Evolutionary conservation across 2,329 filamentous ascomycete species (phyloP).

Genomic region (Lachnellula hyalina): DNA sequence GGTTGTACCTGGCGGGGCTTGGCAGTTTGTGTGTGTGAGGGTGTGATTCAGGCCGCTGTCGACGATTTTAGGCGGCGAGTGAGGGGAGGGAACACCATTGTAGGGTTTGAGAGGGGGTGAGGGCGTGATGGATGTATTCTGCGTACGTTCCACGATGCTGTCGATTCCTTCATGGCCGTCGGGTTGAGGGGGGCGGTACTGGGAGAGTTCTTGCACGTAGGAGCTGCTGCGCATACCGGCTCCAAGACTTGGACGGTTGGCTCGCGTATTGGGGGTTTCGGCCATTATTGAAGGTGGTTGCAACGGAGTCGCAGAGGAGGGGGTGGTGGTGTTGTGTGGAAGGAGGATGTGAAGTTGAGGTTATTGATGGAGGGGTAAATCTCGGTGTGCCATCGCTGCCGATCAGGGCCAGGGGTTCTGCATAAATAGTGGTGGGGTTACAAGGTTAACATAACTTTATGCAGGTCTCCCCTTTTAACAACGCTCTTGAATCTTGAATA

Average conservation of each 20-base stretch:
- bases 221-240: constrained; percentile 53
- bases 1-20: constrained; percentile 42
- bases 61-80: constrained; percentile 54
- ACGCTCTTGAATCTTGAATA: no score
- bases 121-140: constrained; percentile 35
- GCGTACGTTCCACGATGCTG: constrained; percentile 55
- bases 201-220: constrained; percentile 58
- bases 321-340: no score
- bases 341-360: no score
- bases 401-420: no score
- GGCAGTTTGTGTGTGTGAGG: constrained; percentile 59
- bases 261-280: constrained; percentile 11
- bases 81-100: constrained; percentile 55
- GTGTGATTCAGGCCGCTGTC: constrained; percentile 58
- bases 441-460: no score
- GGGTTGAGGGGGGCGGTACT: constrained; percentile 50
- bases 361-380: no score
- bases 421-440: no score
- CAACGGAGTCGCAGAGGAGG: no score
- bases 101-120: constrained; percentile 45
- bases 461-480: no score
- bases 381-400: no score
- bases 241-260: constrained; percentile 25
- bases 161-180: constrained; percentile 57
- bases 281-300: constrained; percentile 8